A percentile compares a stretch with the other conserved stretches of the same genome.
Evolutionary conservation across 495 filamentous ascomycete genomes (phyloP).

Genomic region (Penicillium canescens): DNA sequence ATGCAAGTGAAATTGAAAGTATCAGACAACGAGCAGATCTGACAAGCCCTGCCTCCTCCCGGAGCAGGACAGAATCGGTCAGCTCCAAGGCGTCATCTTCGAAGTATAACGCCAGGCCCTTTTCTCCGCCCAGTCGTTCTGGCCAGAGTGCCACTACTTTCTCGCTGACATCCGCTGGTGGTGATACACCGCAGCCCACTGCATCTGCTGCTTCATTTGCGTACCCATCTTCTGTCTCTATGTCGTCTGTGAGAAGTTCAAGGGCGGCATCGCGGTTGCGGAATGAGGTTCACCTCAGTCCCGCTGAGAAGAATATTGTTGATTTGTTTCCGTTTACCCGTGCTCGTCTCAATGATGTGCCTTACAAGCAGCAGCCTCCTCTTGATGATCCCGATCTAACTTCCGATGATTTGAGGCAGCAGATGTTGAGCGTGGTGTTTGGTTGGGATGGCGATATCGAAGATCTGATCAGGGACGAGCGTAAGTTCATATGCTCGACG

Average conservation of each 20-base stretch:
- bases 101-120: slow-evolving; percentile 34
- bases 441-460: slow-evolving; percentile 90
- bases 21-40: slow-evolving; percentile 55
- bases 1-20: slow-evolving; percentile 42
- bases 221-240: slow-evolving; percentile 57
- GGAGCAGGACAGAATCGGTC: slow-evolving; percentile 64
- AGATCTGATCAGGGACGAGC: slow-evolving; percentile 80
- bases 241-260: slow-evolving; percentile 65
- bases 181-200: slow-evolving; percentile 42
- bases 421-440: slow-evolving; percentile 95
- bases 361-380: slow-evolving; percentile 66
- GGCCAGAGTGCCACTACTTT: slow-evolving; percentile 50
- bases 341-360: slow-evolving; percentile 74
- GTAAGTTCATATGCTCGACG: slow-evolving; percentile 37
- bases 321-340: slow-evolving; percentile 67
- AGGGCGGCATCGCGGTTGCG: slow-evolving; percentile 70
- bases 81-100: slow-evolving; percentile 51
- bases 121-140: slow-evolving; percentile 44
- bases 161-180: slow-evolving; percentile 38
- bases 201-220: slow-evolving; percentile 36
- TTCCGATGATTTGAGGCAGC: slow-evolving; percentile 79
- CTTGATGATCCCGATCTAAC: slow-evolving; percentile 66
- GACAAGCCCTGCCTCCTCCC: slow-evolving; percentile 61
- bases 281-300: slow-evolving; percentile 74
- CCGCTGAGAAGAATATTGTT: slow-evolving; percentile 58